Conservation (phyloP, 768 basidiomycete species). For the Trametes coccinea region DNA sequence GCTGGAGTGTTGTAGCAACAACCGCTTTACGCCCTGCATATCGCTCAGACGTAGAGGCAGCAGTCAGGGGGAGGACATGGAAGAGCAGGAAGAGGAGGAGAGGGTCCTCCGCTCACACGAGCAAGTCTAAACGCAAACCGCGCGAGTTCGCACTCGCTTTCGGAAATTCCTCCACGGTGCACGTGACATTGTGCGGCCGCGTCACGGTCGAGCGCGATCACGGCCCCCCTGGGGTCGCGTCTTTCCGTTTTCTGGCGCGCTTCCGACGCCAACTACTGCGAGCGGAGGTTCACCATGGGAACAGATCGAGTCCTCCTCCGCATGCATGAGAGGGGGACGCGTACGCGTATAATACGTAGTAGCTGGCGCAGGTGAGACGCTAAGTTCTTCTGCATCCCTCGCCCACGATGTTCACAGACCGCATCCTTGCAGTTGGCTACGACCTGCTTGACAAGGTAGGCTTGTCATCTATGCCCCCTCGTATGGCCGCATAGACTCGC, state of each 20-base stretch:
- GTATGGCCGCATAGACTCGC: not conserved
- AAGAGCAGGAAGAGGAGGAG: not conserved
- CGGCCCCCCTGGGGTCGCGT: too few species aligned
- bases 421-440: constrained; percentile 41
- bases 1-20: constrained; percentile 21
- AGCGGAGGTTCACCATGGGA: not conserved
- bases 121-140: not conserved
- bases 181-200: constrained; percentile 3
- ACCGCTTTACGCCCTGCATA: constrained; percentile 18
- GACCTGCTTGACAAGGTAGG: constrained; percentile 35
- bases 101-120: not conserved
- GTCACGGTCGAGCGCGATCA: not conserved
- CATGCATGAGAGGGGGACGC: not conserved
- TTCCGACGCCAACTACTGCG: too few species aligned
- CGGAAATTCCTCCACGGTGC: not conserved
- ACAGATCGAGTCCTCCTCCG: not conserved
- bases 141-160: not conserved
- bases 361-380: not conserved
- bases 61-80: not conserved
- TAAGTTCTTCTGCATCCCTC: not conserved
- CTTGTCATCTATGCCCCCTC: not conserved
- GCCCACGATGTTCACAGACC: constrained; percentile 24
- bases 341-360: not conserved
- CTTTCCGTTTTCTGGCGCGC: too few species aligned
- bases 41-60: not conserved